A percentile compares a stretch with the other conserved stretches of the same genome.
Evolutionary conservation across 140 eudicot species (phyloP).

Genomic region (Erigeron philadelphicus): DNA sequence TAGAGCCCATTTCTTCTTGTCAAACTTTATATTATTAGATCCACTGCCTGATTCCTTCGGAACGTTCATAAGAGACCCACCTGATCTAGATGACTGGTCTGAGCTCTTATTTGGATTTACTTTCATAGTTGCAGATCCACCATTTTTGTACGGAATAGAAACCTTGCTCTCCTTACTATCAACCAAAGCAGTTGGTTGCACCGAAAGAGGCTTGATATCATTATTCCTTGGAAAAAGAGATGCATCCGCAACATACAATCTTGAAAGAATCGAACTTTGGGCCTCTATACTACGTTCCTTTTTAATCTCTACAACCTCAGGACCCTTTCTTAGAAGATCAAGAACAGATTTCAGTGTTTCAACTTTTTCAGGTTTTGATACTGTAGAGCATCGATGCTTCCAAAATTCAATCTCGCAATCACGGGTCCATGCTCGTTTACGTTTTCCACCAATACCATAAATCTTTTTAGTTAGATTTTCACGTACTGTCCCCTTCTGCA

Average conservation of each 20-base stretch:
- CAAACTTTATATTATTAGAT: conserved; percentile 37
- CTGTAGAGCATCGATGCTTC: conserved; percentile 74
- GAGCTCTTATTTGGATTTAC: conserved; percentile 29
- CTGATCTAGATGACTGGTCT: conserved; percentile 32
- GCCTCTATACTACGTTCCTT: conserved; percentile 33
- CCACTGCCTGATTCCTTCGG: conserved; percentile 41
- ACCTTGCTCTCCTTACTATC: conserved; percentile 30
- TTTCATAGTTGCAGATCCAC: conserved; percentile 37
- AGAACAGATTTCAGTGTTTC: conserved; percentile 84
- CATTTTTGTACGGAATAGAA: conserved; percentile 29
- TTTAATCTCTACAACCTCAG: conserved; percentile 37
- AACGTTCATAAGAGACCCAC: conserved; percentile 31
- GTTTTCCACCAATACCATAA: conserved; percentile 66
- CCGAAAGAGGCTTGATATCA: conserved; percentile 60
- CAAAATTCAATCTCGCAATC: conserved; percentile 94
- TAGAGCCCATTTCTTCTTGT: conserved; percentile 85
- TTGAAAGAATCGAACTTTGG: conserved; percentile 64
- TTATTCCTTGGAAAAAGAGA: conserved; percentile 81
- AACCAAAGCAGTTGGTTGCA: conserved; percentile 23
- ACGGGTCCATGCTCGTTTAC: conserved; percentile 76
- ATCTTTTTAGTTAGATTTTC: conserved; percentile 80
- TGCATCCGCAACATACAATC: conserved; percentile 80
- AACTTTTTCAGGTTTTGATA: conserved; percentile 66
- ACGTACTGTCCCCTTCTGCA: conserved; percentile 80
- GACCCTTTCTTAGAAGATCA: conserved; percentile 50